Base-by-base conservation (phyloP, 495 filamentous ascomycete genomes). In the Neurospora tetrasperma region DNA sequence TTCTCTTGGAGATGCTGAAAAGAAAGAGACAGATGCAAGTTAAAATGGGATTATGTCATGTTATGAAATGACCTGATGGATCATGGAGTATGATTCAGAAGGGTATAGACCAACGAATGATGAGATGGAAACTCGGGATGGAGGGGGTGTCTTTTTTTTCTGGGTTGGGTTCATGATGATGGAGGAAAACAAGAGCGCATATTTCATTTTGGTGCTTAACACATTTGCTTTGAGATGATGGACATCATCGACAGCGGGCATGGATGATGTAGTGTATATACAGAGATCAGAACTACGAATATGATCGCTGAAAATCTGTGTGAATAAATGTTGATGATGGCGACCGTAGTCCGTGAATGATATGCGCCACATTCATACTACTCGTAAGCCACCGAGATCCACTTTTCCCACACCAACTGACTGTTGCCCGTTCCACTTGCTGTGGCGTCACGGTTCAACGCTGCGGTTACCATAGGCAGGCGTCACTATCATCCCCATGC, bases 181-280 rank as follows among this genome's bases (percentile, higher is more conserved):
- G 54, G 27, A 66, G 54, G 54, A 66, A 66, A 66, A 66, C 12
- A 35, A 66, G 54, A 66, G 54, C 54, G 27, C 54, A 66, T 66
- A 18, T 66, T 35, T 66, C 54, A 66, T 38, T 38, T 27, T 14
- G 27, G 12, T 31, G 23, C 35, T 38, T 16, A 66, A 35, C 54
- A 66, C 27, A 66, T 66, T 66, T 66, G 54, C 54, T 66, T 66
- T 66, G 54, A 66, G 54, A 66, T 66, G 54, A 66, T 66, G 35
- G 27, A 66, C 12, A 66, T 62, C 54, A 62, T 66, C 54, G 54
- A 66, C 54, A 66, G 54, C 54, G 54, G 54, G 54, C 16, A 66
- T 18, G 54, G 54, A 62, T 62, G 54, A 23, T 62, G 27, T 35
- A 62, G 54, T 66, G 54, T 66, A 66, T 35, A 66, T 66, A 35